Conservation (phyloP, 768 basidiomycete genomes). For the Lactarius akahatsu region DNA sequence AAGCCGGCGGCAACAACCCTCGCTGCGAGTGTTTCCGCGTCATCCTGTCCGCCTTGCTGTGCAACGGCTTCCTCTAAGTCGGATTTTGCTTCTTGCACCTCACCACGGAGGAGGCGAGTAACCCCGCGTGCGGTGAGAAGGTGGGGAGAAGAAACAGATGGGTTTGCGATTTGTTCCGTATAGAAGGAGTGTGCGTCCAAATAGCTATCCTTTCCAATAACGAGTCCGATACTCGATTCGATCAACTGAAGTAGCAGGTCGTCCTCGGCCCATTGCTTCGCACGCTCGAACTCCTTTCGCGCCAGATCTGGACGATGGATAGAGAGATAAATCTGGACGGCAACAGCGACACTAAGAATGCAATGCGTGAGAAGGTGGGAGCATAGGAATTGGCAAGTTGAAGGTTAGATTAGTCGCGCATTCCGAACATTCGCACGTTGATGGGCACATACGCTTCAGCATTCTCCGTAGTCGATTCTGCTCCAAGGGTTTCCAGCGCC, state of each 20-base stretch:
- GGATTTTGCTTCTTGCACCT: conserved; percentile 72
- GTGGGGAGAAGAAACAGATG: conserved; percentile 69
- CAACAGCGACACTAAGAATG: conserved; percentile 66
- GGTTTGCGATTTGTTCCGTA: conserved; percentile 80
- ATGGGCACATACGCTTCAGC: conserved; percentile 75
- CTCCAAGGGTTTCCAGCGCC: conserved; percentile 83
- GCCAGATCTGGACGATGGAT: conserved; percentile 86
- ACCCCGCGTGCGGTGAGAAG: conserved; percentile 78
- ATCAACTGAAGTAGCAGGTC: conserved; percentile 86
- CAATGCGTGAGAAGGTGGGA: conserved; percentile 12
- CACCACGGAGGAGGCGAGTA: conserved; percentile 73
- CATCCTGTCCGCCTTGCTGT: conserved; percentile 49
- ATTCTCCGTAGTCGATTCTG: conserved; percentile 63
- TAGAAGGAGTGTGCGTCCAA: conserved; percentile 59
- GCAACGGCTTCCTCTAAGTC: conserved; percentile 74
- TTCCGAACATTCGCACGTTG: conserved; percentile 19
- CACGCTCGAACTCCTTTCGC: conserved; percentile 78
- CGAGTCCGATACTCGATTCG: conserved; percentile 77
- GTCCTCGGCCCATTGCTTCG: conserved; percentile 86
- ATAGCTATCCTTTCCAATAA: conserved; percentile 71
- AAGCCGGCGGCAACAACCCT: conserved; percentile 63
- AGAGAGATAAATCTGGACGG: conserved; percentile 87
- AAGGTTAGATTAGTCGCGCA: conserved; percentile 7
- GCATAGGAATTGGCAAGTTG: background rate
- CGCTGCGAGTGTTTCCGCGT: conserved; percentile 69